phyloP scores from a whole-genome alignment of 768 basidiomycete genomes.

The Serpula lacrymans region DNA sequence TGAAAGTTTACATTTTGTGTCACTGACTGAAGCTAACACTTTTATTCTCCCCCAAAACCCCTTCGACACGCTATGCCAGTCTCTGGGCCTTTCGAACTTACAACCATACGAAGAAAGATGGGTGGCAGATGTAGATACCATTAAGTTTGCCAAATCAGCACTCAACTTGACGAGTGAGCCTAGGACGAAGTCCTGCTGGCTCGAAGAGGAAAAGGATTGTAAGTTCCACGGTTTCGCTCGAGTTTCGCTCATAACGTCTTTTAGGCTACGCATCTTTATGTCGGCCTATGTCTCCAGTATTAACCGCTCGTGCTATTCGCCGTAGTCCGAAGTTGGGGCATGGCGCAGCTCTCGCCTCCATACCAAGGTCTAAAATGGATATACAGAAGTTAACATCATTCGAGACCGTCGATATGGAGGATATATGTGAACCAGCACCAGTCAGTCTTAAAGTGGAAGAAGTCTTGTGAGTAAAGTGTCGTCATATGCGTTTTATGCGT shows the following conservation, averaged over 20 bases:
- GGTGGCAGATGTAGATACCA: conserved; percentile 23
- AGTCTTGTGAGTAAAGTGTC: conserved; percentile 35
- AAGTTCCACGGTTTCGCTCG: conserved; percentile 12
- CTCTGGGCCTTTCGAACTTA: conserved; percentile 29
- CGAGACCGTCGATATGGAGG: conserved; percentile 24
- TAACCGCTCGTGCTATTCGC: conserved; percentile 44
- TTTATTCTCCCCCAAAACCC: conserved; percentile 55
- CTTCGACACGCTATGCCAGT: conserved; percentile 40
- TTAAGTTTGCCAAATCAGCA: conserved; percentile 16
- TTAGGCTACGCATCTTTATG: conserved; percentile 25
- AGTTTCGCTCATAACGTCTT: not conserved
- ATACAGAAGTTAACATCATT: conserved; percentile 21
- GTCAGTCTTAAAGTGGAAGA: conserved; percentile 33
- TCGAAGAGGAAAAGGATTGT: conserved; percentile 34
- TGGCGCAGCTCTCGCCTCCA: conserved; percentile 18
- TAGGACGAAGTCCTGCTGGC: conserved; percentile 36
- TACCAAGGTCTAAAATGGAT: conserved; percentile 20
- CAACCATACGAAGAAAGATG: conserved; percentile 45
- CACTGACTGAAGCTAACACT: conserved; percentile 48
- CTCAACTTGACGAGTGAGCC: conserved; percentile 18
- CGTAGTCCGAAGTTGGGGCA: conserved; percentile 43
- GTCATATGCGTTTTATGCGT: conserved; percentile 2
- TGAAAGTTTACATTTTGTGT: conserved; percentile 38
- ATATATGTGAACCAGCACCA: conserved; percentile 25
- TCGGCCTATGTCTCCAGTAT: conserved; percentile 41